Base-by-base conservation (phyloP, 73 alveolate genomes). In the Diophrys sp. region DNA sequence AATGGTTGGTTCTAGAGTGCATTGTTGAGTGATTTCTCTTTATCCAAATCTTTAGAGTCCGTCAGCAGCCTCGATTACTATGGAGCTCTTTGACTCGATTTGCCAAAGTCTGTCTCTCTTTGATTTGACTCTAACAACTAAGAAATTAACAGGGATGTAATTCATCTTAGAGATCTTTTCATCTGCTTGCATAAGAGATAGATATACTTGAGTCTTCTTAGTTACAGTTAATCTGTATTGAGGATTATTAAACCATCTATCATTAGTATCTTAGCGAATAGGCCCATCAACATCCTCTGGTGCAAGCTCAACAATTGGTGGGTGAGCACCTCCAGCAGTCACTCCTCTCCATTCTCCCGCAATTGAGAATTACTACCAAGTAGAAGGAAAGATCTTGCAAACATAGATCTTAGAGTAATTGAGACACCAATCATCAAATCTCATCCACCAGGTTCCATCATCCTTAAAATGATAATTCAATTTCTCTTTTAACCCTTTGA, bases 391-490 rank as follows among this genome's bases (percentile, higher is more conserved):
- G 18, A 97, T 96, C 90, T 97, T 96, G 80, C 99, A 94, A 73
- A 96, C 91, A 85, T 94, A 97, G 70, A 97, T 82, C 56, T 96
- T 89, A 78, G 96, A 95, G 91, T 88, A 97, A 85, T 97, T 96
- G 29, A 91, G 83, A 67, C 89, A 80, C 99, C 99, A 97, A 89
- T 97, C 99, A 75, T 91, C 97, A 81, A 88, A 97, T 26, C 96
- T 88, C 99, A 97, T 97, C 99, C 99, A 97, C 96, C 98, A 97
- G 30, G 99, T 97, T 70, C 99, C 99, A 91, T 97, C 99, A 80
- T 96, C 94, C 77, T 90, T 94, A 78, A 96, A 96, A 23, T 85
- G 97, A 80, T 96, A 94, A 74, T 97, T 91, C 54, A 97, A 91
- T 77, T 97, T 95, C 76, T 97, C 99, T 74, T 96, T 96, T 67